Evolutionary conservation across 805 yeast genomes (phyloP), one percentile per base, ranked within the genome.

Genomic region (Candida ovalis): DNA sequence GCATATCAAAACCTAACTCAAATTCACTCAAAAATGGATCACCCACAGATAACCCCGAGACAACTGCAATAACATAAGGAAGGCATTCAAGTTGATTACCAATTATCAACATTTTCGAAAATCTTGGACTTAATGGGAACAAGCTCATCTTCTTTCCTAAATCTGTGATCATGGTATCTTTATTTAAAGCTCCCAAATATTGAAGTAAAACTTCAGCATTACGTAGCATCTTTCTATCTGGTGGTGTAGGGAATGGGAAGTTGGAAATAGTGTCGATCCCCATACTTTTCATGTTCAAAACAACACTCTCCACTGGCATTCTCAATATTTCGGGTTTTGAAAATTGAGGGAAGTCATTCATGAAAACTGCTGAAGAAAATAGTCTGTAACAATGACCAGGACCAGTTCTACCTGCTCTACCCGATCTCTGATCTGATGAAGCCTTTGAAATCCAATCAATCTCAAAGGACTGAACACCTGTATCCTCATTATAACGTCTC

Each of bases 331-430:
- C 99, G 0, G 99, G 98, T 47, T 74, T 75, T 10, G 94, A 77
- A 60, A 94, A 94, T 60, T 85, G 89, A 3, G 74, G 74, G 63
- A 94, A 94, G 54, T 85, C 94, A 52, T 82, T 79, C 62, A 94
- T 97, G 64, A 74, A 94, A 7, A 95, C 86, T 1, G 99, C 99
- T 15, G 98, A 91, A 0, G 98, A 92, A 60, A 76, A 94, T 13
- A 94, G 67, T 51, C 99, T 73, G 64, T 94, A 94, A 64, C 97
- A 88, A 61, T 94, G 98, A 49, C 99, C 99, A 0, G 99, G 97
- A 0, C 98, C 99, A 0, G 97, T 91, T 76, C 98, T 84, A 63
- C 97, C 98, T 44, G 98, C 98, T 74, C 98, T 83, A 62, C 98
- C 98, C 18, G 95, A 71, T 71, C 99, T 78, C 72, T 94, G 99